Percentiles rank a stretch among this genome's conserved stretches.
phyloP scores from a whole-genome alignment of 208 protist species.

The Trypanosoma rangeli region DNA sequence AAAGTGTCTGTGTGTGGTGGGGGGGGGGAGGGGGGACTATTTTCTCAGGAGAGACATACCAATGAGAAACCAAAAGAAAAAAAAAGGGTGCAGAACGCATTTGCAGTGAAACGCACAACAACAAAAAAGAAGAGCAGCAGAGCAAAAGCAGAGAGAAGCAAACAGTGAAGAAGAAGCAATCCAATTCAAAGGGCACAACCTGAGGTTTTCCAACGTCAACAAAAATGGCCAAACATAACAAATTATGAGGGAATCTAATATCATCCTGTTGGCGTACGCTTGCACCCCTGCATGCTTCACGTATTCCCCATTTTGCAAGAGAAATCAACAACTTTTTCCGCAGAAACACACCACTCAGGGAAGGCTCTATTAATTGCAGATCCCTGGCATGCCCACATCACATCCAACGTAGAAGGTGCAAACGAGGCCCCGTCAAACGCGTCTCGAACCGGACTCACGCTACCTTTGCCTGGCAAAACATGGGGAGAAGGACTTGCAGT shows the following conservation, averaged over 20 bases:
- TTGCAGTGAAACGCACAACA: background rate
- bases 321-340: slow-evolving; percentile 31
- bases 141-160: background rate
- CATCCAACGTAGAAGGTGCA: background rate
- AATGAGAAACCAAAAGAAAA: slow-evolving; percentile 6
- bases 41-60: too few species aligned
- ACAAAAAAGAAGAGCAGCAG: background rate
- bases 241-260: background rate
- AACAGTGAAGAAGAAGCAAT: background rate
- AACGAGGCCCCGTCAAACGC: background rate
- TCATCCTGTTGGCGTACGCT: background rate
- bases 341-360: slow-evolving; percentile 21
- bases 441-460: too few species aligned
- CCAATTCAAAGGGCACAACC: too few species aligned
- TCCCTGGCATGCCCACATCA: slow-evolving; percentile 26
- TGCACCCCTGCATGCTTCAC: background rate
- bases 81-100: background rate
- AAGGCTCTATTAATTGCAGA: slow-evolving; percentile 10
- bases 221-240: background rate
- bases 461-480: background rate
- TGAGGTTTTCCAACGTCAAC: too few species aligned
- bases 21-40: too few species aligned
- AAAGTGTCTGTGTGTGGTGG: too few species aligned
- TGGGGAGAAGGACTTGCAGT: background rate
- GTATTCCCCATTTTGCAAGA: slow-evolving; percentile 18